Percentiles rank a stretch among this genome's conserved stretches.
Conservation (phyloP, 805 yeast species). For the Lipomyces starkeyi region DNA sequence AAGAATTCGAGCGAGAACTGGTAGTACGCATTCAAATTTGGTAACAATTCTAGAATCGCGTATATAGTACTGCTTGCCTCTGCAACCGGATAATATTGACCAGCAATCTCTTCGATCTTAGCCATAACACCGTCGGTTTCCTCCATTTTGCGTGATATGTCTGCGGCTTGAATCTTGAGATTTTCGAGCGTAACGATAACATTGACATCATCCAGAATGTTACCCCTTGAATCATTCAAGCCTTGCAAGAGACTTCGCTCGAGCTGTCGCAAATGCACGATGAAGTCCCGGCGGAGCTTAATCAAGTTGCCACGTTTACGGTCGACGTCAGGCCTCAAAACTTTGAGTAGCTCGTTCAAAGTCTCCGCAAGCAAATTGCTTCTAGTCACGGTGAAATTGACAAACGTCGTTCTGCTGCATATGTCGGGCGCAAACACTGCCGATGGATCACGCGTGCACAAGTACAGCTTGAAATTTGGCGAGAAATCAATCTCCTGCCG, state of each 20-base stretch:
- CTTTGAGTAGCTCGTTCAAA: slow-evolving; percentile 59
- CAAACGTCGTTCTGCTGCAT: slow-evolving; percentile 63
- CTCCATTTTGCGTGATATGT: slow-evolving; percentile 58
- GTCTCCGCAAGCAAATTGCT: slow-evolving; percentile 69
- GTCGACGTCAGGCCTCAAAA: slow-evolving; percentile 71
- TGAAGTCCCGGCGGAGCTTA: slow-evolving; percentile 64
- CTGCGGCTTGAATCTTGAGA: slow-evolving; percentile 66
- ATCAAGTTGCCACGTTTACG: slow-evolving; percentile 59
- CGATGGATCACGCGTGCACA: slow-evolving; percentile 62
- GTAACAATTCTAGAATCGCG: slow-evolving; percentile 53
- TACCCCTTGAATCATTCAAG: slow-evolving; percentile 62
- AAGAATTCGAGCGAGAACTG: slow-evolving; percentile 60
- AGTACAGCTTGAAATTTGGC: slow-evolving; percentile 61
- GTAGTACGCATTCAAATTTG: slow-evolving; percentile 59
- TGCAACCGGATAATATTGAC: slow-evolving; percentile 61
- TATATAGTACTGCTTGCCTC: slow-evolving; percentile 59
- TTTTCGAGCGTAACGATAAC: slow-evolving; percentile 65
- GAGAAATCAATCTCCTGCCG: slow-evolving; percentile 69
- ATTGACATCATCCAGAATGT: slow-evolving; percentile 69
- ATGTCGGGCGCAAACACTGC: slow-evolving; percentile 60
- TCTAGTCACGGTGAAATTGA: slow-evolving; percentile 76
- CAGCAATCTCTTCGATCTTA: slow-evolving; percentile 57
- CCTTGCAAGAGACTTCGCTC: slow-evolving; percentile 65
- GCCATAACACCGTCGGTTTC: slow-evolving; percentile 63
- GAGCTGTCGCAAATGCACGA: slow-evolving; percentile 56